These are phyloP conservation scores for Fomitopsis palustris DNA, from an alignment of 1,284 basidiomycete genomes.

Conservation along the genomic window DNA sequence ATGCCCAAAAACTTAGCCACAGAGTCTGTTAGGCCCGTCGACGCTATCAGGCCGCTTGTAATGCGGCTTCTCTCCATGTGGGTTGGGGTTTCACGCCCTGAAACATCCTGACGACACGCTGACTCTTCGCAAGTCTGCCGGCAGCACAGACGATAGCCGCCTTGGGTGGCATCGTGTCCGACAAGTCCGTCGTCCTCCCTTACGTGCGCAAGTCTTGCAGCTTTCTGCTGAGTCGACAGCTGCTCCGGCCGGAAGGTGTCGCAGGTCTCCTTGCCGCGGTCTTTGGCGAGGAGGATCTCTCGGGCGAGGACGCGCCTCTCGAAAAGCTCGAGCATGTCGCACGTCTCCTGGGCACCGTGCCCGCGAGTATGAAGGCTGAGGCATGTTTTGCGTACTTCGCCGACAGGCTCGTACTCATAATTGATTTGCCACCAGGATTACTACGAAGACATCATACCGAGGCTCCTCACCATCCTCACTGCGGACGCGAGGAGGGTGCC, in stretches of 20 bases:
- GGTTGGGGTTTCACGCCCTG: conserved; percentile 1
- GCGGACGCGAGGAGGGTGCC: conserved; percentile 29
- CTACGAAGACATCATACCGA: conserved; percentile 50
- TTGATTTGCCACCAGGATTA: conserved; percentile 48
- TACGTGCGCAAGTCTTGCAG: conserved; percentile 58
- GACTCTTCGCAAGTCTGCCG: conserved; percentile 42
- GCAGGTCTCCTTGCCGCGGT: conserved; percentile 62
- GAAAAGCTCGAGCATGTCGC: conserved; percentile 69
- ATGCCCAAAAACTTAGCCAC: conserved; percentile 50
- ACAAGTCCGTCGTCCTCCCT: conserved; percentile 34
- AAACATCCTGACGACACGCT: conserved; percentile 1
- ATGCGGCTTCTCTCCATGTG: conserved; percentile 48
- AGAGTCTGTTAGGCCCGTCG: conserved; percentile 34
- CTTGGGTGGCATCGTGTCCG: conserved; percentile 54
- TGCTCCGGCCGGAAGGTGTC: conserved; percentile 66
- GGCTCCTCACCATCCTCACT: conserved; percentile 47
- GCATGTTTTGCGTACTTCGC: conserved; percentile 39
- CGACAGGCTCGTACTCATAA: too few species aligned
- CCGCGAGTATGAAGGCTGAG: conserved; percentile 46
- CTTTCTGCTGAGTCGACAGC: conserved; percentile 59
- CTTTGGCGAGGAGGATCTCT: conserved; percentile 56
- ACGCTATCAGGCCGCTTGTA: conserved; percentile 41
- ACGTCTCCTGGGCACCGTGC: conserved; percentile 52
- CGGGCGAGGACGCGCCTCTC: conserved; percentile 47
- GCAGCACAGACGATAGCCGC: conserved; percentile 62